These are phyloP conservation scores for Candida loeiensis DNA, from an alignment of 805 yeast genomes.

Conservation along the genomic window DNA sequence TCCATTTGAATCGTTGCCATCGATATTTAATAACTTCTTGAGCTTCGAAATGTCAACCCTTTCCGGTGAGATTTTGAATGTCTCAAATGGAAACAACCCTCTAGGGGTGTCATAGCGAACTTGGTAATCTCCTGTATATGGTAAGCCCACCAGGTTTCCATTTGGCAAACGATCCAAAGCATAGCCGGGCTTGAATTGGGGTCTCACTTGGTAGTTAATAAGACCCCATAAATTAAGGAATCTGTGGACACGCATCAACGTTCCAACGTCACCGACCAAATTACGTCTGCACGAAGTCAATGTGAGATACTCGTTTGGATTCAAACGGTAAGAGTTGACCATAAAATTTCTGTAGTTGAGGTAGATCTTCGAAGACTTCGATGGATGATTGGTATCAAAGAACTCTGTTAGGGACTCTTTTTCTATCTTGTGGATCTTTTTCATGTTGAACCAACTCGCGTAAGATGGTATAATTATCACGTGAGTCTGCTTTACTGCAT, in stretches of 20 bases:
- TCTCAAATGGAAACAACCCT: constrained; percentile 88
- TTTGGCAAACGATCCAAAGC: constrained; percentile 48
- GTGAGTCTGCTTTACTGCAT: constrained; percentile 59
- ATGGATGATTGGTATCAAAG: constrained; percentile 66
- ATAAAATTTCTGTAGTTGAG: constrained; percentile 82
- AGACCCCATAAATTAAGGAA: constrained; percentile 90
- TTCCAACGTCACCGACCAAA: constrained; percentile 86
- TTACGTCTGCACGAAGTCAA: constrained; percentile 89
- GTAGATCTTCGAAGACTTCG: constrained; percentile 79
- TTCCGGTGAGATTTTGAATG: constrained; percentile 65
- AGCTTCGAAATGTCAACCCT: constrained; percentile 38
- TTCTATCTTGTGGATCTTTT: constrained; percentile 71
- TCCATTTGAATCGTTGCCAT: constrained; percentile 3
- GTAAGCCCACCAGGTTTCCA: constrained; percentile 50
- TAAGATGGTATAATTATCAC: constrained; percentile 84
- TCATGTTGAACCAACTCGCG: constrained; percentile 79
- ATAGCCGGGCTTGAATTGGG: constrained; percentile 64
- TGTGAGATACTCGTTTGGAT: constrained; percentile 86
- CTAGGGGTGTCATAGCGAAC: constrained; percentile 85
- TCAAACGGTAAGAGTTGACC: constrained; percentile 81
- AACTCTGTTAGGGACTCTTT: constrained; percentile 84
- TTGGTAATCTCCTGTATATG: constrained; percentile 71
- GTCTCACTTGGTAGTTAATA: constrained; percentile 87
- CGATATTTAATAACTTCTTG: constrained; percentile 23
- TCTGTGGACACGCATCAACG: constrained; percentile 78